phyloP scores from a whole-genome alignment of 2,329 filamentous ascomycete genomes.

The Colletotrichum lentis region DNA sequence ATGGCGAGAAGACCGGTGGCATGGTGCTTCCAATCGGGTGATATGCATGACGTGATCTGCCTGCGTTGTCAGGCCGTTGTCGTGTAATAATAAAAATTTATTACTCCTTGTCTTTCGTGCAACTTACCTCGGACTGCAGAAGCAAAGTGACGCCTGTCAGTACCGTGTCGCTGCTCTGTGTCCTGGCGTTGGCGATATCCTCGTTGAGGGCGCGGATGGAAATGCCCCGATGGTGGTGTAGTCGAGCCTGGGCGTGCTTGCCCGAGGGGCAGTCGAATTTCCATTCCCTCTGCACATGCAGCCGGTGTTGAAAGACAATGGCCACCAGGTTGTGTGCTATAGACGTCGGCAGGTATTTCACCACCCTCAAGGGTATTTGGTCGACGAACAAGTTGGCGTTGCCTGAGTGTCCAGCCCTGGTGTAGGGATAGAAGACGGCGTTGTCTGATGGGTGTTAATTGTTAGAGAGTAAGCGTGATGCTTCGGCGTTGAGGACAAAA shows the following conservation, averaged over 20 bases:
- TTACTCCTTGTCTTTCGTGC: background rate
- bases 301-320: constrained; percentile 28
- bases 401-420: constrained; percentile 40
- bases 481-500: too few relatives aligned
- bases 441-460: constrained; percentile 1
- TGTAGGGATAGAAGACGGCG: constrained; percentile 39
- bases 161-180: constrained; percentile 23
- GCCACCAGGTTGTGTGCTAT: constrained; percentile 33
- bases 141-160: constrained; percentile 34
- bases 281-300: constrained; percentile 32
- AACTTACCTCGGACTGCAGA: constrained; percentile 28
- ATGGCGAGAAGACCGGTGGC: constrained; percentile 35
- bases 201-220: constrained; percentile 35
- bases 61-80: background rate
- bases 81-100: too few relatives aligned
- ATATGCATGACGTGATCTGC: constrained; percentile 32
- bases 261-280: constrained; percentile 19
- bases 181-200: constrained; percentile 32
- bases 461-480: background rate
- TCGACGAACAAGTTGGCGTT: constrained; percentile 41
- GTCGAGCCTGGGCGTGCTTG: constrained; percentile 24
- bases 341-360: constrained; percentile 20
- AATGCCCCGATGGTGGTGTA: constrained; percentile 36
- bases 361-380: constrained; percentile 40
- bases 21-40: constrained; percentile 34